Evolutionary conservation across 1,284 basidiomycete species (phyloP).

Genomic region (Singerocomus rubriflavus): DNA sequence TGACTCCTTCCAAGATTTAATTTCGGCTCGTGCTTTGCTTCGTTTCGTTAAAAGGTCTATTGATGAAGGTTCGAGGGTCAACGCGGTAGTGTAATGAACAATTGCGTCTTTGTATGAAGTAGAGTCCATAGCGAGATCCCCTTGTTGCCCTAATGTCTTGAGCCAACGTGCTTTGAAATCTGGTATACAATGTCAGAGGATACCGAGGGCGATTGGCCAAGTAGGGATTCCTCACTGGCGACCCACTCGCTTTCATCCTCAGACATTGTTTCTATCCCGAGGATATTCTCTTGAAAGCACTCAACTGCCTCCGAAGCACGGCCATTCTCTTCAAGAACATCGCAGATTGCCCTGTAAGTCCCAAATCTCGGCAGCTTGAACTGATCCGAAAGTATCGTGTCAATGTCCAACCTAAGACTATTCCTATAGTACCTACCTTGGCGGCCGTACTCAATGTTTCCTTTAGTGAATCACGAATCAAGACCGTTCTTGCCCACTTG

Average conservation of each 20-base stretch:
- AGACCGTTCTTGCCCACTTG: not conserved
- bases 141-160: not conserved
- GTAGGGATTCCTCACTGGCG: not conserved
- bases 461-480: not conserved
- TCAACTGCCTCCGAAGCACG: not conserved
- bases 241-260: not conserved
- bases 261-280: not conserved
- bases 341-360: not conserved
- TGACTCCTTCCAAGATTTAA: slow-evolving; percentile 1
- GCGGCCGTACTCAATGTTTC: not conserved
- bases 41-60: not conserved
- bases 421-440: not conserved
- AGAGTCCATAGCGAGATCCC: not conserved
- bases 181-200: not conserved
- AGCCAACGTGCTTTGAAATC: not conserved
- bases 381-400: not conserved
- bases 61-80: not conserved
- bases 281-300: not conserved
- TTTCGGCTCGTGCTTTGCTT: not conserved
- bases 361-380: not conserved
- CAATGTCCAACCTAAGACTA: not conserved
- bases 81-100: not conserved
- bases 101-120: not conserved
- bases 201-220: not conserved
- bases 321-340: not conserved